Base-by-base conservation (phyloP, 176 grass and related monocot genomes). In the Avena atlantica region DNA sequence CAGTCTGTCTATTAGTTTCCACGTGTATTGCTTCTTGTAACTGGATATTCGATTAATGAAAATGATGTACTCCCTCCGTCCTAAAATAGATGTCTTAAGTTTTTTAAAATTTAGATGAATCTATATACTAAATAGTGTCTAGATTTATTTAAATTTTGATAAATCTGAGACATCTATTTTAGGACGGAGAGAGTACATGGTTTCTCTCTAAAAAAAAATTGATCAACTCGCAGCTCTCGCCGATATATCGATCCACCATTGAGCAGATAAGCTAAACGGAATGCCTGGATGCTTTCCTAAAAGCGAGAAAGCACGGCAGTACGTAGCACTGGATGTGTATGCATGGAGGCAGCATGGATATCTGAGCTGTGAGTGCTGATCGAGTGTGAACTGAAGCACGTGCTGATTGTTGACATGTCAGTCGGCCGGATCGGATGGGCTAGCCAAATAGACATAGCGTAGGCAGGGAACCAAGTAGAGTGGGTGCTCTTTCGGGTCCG, bases 401-500 rank as follows among this genome's bases (percentile, higher is more conserved):
- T 64, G 79, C 1, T 52, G 53, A 56, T 56, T 8, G 55, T 14
- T 53, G 79, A 78, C 64, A 34, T 49, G 62, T 78, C 58, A 48
- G 51, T 5, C 78, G 40, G 40, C 14, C 45, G 21, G 45, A 5
- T 4, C 45, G 21, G 45, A 5, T 4, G 21, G 20, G 47, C 47
- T 50, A 16, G 42, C 14, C 36, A 37, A 12, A 20, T 6, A 47
- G 4, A 31, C 48, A 59, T 17, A 12, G 14, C n/a, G 34, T 31
- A 53, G 72, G 57, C n/a, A 19, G 27, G 50, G 48, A 27, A 40
- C 66, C 14, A 52, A 14, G 64, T 24, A 82, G 77, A 86, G 83
- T 15, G 78, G 83, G 20, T 42, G 37, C 11, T 1, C 50, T 50
- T 86, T 77, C 37, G 48, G 8, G 59, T 19, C 17, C 42, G 11